Percentiles rank a stretch among this genome's conserved stretches.
Evolutionary conservation across 2,329 filamentous ascomycete species (phyloP).

Genomic region (Esteya vermicola): DNA sequence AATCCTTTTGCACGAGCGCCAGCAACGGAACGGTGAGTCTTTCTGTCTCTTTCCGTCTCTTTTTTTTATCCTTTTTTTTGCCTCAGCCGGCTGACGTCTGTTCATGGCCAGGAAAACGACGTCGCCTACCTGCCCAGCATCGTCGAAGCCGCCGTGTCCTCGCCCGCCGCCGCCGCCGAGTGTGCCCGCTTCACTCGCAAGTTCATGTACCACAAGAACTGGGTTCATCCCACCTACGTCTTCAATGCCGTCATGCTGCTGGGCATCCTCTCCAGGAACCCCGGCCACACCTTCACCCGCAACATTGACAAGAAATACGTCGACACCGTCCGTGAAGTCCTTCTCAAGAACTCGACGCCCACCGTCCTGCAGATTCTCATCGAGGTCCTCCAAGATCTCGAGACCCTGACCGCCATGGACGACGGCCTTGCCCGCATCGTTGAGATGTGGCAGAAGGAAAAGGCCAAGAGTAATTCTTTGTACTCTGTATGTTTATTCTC

Average conservation of each 20-base stretch:
- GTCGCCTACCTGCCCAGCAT: slow-evolving; percentile 85
- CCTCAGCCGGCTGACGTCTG: background rate
- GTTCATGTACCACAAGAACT: slow-evolving; percentile 63
- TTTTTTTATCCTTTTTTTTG: background rate
- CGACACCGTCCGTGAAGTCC: slow-evolving; percentile 56
- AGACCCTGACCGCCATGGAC: slow-evolving; percentile 58
- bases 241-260: slow-evolving; percentile 96
- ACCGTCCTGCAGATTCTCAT: slow-evolving; percentile 73
- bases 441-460: slow-evolving; percentile 84
- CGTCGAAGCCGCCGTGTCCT: slow-evolving; percentile 89
- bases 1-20: slow-evolving; percentile 7
- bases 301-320: slow-evolving; percentile 80
- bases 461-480: slow-evolving; percentile 45
- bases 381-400: slow-evolving; percentile 72
- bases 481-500: slow-evolving; percentile 10
- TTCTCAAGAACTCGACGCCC: slow-evolving; percentile 55
- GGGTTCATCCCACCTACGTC: slow-evolving; percentile 52
- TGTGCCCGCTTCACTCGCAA: slow-evolving; percentile 71
- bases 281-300: slow-evolving; percentile 77
- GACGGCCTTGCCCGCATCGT: slow-evolving; percentile 57
- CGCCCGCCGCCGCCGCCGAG: slow-evolving; percentile 68
- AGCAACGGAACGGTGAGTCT: slow-evolving; percentile 5
- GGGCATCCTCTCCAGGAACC: slow-evolving; percentile 84
- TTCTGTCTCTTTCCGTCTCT: background rate
- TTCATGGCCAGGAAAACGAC: slow-evolving; percentile 54